These are phyloP conservation scores for Wickerhamiella sorbophila DNA, from an alignment of 805 yeast species.

Conservation along the genomic window DNA sequence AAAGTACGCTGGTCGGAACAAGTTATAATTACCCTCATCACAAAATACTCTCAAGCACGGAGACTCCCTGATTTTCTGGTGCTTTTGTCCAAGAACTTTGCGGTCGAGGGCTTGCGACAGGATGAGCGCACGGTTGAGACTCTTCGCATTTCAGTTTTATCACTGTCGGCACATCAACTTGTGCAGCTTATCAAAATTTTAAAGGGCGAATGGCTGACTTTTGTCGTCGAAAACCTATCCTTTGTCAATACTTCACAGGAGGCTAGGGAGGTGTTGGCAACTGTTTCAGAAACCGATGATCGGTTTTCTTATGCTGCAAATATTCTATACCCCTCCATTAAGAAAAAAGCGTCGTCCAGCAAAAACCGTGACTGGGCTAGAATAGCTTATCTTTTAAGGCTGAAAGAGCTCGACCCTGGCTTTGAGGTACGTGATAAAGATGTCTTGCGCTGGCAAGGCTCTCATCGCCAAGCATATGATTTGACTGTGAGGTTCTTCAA, in stretches of 20 bases:
- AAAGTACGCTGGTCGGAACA: not conserved
- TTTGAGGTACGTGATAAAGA: not conserved
- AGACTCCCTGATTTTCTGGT: conserved; percentile 3
- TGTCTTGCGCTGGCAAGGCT: not conserved
- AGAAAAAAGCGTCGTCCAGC: not conserved
- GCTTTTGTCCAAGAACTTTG: not conserved
- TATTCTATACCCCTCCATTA: not conserved
- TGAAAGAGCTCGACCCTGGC: not conserved
- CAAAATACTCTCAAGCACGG: conserved; percentile 3
- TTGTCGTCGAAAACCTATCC: not conserved
- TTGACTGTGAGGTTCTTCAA: not conserved
- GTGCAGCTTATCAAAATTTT: not conserved
- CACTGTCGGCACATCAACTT: conserved; percentile 11
- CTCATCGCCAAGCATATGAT: not conserved
- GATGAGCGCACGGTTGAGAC: not conserved
- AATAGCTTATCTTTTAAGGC: not conserved
- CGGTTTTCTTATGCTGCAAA: not conserved
- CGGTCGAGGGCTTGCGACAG: not conserved
- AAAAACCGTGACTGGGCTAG: not conserved
- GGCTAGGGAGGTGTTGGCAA: not conserved
- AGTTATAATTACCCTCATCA: not conserved
- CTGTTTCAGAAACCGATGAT: not conserved
- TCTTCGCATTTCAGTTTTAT: conserved; percentile 2
- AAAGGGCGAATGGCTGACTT: not conserved
- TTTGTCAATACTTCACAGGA: not conserved